Base-by-base conservation (phyloP, 257 asterid genomes). In the Solanum peruvianum region DNA sequence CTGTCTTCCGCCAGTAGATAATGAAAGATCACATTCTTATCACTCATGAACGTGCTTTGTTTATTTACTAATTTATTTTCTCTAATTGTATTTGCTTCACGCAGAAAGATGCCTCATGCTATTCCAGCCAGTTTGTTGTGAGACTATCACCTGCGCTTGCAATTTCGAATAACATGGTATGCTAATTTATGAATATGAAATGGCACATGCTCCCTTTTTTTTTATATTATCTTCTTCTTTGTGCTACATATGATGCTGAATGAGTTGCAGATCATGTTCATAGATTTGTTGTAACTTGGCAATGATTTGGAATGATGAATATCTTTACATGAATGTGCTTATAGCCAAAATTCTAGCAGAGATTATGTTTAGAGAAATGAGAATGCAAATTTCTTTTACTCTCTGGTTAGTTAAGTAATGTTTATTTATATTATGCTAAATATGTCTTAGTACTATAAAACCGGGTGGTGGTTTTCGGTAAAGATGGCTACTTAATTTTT, bases 81-180 rank as follows among this genome's bases (percentile, higher is more conserved):
- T 81, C 69, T 49, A 29, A 81, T 81, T 49, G 42, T 11, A 88
- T 89, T 89, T 87, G 71, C 85, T 81, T 37, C 82, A 87, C 29
- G 56, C 94, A 94, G 97, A 90, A 89, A 90, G 94, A 91, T 86
- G 90, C 91, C 88, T 89, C 92, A 11, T 89, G 89, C 86, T 85
- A 88, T 84, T 93, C 88, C 92, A 91, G 88, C 87, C 98, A 94
- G 93, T 97, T 95, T 88, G 87, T 88, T 71, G 94, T 93, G 82
- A 93, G 97, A 92, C 92, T 97, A 83, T 95, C 99, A 87, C 92
- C 98, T 84, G 87, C 90, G 81, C 69, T 95, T 85, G 90, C 95
- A 21, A 88, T 97, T 89, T 92, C 97, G 47, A 94, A 90, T 87
- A 93, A 94, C 94, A 95, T 94, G 98, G 99, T 96, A 92, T 72